Base-by-base conservation (phyloP, 169 alveolate genomes). In the Plasmodium malariae region DNA sequence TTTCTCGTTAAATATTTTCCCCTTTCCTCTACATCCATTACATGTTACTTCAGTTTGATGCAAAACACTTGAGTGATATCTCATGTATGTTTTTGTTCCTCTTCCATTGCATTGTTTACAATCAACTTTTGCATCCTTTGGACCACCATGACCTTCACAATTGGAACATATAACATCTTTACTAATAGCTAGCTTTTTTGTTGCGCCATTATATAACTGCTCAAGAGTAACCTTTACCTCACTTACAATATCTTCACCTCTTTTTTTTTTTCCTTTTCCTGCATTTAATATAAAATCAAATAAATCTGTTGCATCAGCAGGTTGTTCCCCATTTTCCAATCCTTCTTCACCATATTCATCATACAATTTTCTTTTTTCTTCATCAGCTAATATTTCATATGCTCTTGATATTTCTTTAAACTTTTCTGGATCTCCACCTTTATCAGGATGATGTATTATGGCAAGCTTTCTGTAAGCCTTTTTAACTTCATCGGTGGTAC, bases 321-420 rank as follows among this genome's bases (percentile, higher is more conserved):
- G 96, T 54, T 97, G 96, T 88, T 94, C 96, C 59, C 96, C 95
- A 26, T 99, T 98, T 70, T 98, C 98, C 11, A 98, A 92, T 0
- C 99, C 99, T 91, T 98, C 99, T 93, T 98, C 99, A 2, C 99
- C 99, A 74, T 95, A 94, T 55, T 97, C 99, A 88, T 98, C 99
- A 90, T 98, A 98, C 17, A 98, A 88, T 65, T 98, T 96, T 72
- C 99, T 95, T 93, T 98, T 98, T 92, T 98, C 99, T 24, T 99
- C 99, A 86, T 99, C 99, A 19, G 98, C 91, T 62, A 99, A 94
- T 26, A 97, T 97, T 93, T 99, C 99, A 87, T 98, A 97, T 37
- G 99, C 99, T 69, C 98, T 95, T 45, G 99, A 94, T 57, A 99
- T 93, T 89, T 98, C 99, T 88, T 97, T 96, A 95, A 98, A 98